phyloP scores from a whole-genome alignment of 352 stramenopile genomes.

The Phytophthora palmivora region DNA sequence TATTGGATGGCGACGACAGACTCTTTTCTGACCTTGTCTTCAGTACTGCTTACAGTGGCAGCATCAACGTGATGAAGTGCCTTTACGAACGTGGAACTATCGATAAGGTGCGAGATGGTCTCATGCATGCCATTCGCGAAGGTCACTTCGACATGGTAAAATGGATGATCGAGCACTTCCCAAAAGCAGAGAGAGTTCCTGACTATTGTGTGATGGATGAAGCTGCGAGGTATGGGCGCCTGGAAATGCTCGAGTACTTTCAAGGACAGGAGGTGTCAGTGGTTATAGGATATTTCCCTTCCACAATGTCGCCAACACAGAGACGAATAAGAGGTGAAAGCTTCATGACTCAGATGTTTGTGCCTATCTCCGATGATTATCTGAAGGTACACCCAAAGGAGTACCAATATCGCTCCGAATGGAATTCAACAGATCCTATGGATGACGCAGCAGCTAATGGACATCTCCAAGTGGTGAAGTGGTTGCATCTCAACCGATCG shows the following conservation, averaged over 20 bases:
- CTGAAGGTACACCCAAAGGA: constrained; percentile 14
- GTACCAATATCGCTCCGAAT: constrained; percentile 18
- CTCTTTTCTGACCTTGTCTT: constrained; percentile 24
- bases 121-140: constrained; percentile 16
- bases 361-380: constrained; percentile 16
- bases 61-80: constrained; percentile 16
- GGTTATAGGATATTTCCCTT: constrained; percentile 6
- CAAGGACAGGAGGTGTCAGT: constrained; percentile 3
- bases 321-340: constrained; percentile 11
- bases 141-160: constrained; percentile 16
- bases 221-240: constrained; percentile 19
- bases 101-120: constrained; percentile 16
- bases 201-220: constrained; percentile 29
- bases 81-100: constrained; percentile 13
- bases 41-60: constrained; percentile 12
- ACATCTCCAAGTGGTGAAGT: constrained; percentile 23
- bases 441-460: constrained; percentile 29
- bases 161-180: constrained; percentile 26
- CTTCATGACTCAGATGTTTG: constrained; percentile 13
- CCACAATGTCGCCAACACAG: neutral
- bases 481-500: constrained; percentile 18
- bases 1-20: constrained; percentile 10
- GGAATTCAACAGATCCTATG: constrained; percentile 20
- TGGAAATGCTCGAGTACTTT: constrained; percentile 28
- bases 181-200: constrained; percentile 12